Evolutionary conservation across 306 rosid species (phyloP).

Genomic region (Trifolium fragiferum): DNA sequence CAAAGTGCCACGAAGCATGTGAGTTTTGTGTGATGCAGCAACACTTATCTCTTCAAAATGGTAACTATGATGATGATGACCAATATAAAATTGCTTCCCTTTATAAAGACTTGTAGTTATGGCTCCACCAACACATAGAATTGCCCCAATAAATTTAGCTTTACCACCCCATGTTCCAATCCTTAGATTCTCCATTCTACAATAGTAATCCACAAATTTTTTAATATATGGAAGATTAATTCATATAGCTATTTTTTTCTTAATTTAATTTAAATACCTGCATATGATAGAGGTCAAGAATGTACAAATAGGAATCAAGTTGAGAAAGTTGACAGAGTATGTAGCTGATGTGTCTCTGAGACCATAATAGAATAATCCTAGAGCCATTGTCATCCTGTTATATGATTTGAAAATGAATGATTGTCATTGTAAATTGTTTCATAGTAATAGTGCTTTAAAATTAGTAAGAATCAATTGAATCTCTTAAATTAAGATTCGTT

Average conservation of each 20-base stretch:
- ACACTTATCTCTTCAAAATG: not conserved
- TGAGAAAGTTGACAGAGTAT: slow-evolving; percentile 66
- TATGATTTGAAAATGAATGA: too few relatives aligned
- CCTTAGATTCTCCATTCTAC: slow-evolving; percentile 56
- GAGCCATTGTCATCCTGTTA: slow-evolving; percentile 59
- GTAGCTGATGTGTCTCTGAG: slow-evolving; percentile 74
- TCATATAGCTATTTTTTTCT: too few relatives aligned
- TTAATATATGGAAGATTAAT: too few relatives aligned
- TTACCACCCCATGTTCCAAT: slow-evolving; percentile 46
- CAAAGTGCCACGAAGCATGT: slow-evolving; percentile 62
- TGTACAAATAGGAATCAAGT: slow-evolving; percentile 63
- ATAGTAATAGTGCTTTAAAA: too few relatives aligned
- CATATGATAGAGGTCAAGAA: slow-evolving; percentile 53
- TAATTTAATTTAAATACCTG: slow-evolving; percentile 37
- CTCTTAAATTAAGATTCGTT: too few relatives aligned
- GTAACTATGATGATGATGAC: not conserved
- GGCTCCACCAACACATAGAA: slow-evolving; percentile 67
- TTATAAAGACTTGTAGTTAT: slow-evolving; percentile 49
- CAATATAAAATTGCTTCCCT: slow-evolving; percentile 54
- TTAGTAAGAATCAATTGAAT: too few relatives aligned
- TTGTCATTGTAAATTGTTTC: too few relatives aligned
- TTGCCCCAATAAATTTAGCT: slow-evolving; percentile 56
- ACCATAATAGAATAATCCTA: slow-evolving; percentile 67
- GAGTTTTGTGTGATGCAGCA: slow-evolving; percentile 24
- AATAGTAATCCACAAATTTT: not conserved